phyloP scores from a whole-genome alignment of 2,329 filamentous ascomycete genomes.

The Ophiostoma sp. region DNA sequence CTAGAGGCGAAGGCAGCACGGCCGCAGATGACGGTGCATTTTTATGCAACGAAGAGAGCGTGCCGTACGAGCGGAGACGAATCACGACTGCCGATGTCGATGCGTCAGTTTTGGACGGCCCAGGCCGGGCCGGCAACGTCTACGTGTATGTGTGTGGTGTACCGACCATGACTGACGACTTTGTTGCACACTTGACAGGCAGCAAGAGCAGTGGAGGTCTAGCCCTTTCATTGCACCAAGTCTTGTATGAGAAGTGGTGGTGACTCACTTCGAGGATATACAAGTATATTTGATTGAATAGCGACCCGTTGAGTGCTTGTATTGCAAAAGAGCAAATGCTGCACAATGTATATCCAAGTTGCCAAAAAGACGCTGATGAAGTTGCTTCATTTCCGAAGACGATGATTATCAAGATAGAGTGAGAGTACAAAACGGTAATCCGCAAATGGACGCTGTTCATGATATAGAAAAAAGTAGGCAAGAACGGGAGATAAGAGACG shows the following conservation, averaged over 20 bases:
- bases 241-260: conserved; percentile 40
- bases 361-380: not conserved
- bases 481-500: too few species aligned
- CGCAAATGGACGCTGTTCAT: conserved; percentile 3
- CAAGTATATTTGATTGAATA: too few species aligned
- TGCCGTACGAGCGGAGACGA: conserved; percentile 37
- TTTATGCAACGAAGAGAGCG: conserved; percentile 25
- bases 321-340: not conserved
- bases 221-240: conserved; percentile 30
- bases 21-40: conserved; percentile 12
- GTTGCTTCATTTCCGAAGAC: not conserved
- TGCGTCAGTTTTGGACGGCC: conserved; percentile 31
- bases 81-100: conserved; percentile 41
- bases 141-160: conserved; percentile 62
- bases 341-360: not conserved
- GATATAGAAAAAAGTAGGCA: not conserved
- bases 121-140: not conserved
- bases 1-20: not conserved
- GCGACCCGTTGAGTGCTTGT: too few species aligned
- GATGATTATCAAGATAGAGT: not conserved
- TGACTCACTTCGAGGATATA: conserved; percentile 20
- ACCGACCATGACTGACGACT: conserved; percentile 62
- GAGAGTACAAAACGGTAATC: not conserved
- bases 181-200: conserved; percentile 45
- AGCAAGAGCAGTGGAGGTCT: conserved; percentile 23